A percentile compares a stretch with the other conserved stretches of the same genome.
Conservation (phyloP, 805 yeast species). For the Sporopachydermia quercuum region DNA sequence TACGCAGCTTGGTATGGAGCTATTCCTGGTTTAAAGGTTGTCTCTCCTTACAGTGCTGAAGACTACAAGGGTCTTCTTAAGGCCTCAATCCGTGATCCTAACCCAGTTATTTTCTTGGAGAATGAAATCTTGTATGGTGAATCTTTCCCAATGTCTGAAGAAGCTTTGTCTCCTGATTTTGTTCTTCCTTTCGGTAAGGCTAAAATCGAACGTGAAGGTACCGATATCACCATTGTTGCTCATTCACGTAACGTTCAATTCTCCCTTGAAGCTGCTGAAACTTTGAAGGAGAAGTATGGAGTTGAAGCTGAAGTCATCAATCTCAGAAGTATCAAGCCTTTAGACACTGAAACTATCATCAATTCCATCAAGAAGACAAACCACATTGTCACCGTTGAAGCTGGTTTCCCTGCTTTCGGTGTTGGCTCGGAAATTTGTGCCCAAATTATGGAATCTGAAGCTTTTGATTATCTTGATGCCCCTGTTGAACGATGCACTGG, state of each 20-base stretch:
- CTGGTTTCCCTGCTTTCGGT: constrained; percentile 97
- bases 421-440: constrained; percentile 98
- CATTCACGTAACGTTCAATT: constrained; percentile 84
- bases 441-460: constrained; percentile 95
- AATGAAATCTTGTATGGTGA: constrained; percentile 94
- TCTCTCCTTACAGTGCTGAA: constrained; percentile 90
- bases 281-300: constrained; percentile 69
- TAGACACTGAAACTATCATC: constrained; percentile 77
- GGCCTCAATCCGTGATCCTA: constrained; percentile 97
- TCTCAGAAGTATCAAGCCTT: constrained; percentile 93
- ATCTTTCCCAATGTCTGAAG: constrained; percentile 77
- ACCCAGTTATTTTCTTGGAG: constrained; percentile 91
- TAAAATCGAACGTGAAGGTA: constrained; percentile 86
- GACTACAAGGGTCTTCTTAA: constrained; percentile 92
- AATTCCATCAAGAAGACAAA: constrained; percentile 90
- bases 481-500: constrained; percentile 98
- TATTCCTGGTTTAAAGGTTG: constrained; percentile 94
- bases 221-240: constrained; percentile 77
- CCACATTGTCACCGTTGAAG: constrained; percentile 91
- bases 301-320: constrained; percentile 88
- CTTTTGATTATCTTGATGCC: constrained; percentile 94
- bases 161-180: constrained; percentile 76
- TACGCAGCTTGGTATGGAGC: constrained; percentile 96
- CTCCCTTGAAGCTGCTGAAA: constrained; percentile 82
- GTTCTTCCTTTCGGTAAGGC: constrained; percentile 91